A percentile compares a stretch with the other conserved stretches of the same genome.
These are phyloP conservation scores for Aureobasidium sp. DNA, from an alignment of 2,329 filamentous ascomycete species.

Conservation along the genomic window DNA sequence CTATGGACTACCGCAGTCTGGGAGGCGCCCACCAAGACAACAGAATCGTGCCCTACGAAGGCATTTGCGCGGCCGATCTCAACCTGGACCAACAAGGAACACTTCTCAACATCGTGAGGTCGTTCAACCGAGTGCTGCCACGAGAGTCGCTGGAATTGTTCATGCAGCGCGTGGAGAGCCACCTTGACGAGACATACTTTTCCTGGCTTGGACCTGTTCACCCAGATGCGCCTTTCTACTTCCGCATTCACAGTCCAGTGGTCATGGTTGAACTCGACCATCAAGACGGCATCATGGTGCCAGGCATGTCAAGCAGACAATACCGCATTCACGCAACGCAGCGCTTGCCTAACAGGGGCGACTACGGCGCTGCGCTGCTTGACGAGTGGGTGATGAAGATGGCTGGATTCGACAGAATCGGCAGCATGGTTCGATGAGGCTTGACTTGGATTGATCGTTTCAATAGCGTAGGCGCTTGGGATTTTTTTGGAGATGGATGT, in stretches of 20 bases:
- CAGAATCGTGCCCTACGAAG: slow-evolving; percentile 61
- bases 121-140: slow-evolving; percentile 62
- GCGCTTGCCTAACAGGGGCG: slow-evolving; percentile 62
- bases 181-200: slow-evolving; percentile 62
- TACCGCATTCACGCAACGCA: slow-evolving; percentile 70
- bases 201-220: slow-evolving; percentile 64
- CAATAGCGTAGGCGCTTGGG: slow-evolving; percentile 1
- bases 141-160: slow-evolving; percentile 43
- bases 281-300: slow-evolving; percentile 61
- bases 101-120: slow-evolving; percentile 47
- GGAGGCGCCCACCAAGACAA: slow-evolving; percentile 73
- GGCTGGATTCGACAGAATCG: slow-evolving; percentile 11
- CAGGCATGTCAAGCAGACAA: slow-evolving; percentile 61
- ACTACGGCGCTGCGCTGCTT: slow-evolving; percentile 52
- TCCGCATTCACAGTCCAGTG: slow-evolving; percentile 65
- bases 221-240: slow-evolving; percentile 64
- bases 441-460: neutral
- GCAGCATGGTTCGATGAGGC: slow-evolving; percentile 6
- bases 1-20: slow-evolving; percentile 55
- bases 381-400: slow-evolving; percentile 13
- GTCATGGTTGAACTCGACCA: slow-evolving; percentile 69
- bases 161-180: slow-evolving; percentile 44
- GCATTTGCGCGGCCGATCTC: slow-evolving; percentile 47
- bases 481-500: neutral
- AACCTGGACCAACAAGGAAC: slow-evolving; percentile 37